Percentiles rank a stretch among this genome's conserved stretches.
Conservation (phyloP, 202 grass and related monocot species). For the Digitaria exilis region DNA sequence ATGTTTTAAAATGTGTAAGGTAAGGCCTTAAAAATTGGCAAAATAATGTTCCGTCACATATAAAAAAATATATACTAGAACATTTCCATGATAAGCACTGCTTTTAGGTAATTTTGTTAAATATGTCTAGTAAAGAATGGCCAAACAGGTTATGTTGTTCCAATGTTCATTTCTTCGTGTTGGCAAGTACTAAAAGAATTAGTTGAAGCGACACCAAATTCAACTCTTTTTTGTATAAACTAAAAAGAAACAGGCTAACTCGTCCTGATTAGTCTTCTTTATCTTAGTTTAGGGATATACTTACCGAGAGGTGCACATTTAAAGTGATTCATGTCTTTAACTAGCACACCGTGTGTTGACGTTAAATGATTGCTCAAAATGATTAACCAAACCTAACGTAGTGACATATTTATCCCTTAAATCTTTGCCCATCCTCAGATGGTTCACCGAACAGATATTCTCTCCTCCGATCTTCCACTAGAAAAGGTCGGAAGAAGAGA, state of each 20-base stretch:
- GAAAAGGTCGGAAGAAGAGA: slow-evolving; percentile 27
- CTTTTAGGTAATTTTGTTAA: not conserved
- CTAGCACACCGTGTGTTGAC: slow-evolving; percentile 21
- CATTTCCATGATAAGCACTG: not conserved
- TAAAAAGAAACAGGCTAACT: not conserved
- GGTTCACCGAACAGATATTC: slow-evolving; percentile 37
- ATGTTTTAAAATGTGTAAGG: not conserved
- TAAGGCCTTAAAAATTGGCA: not conserved
- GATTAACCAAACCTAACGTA: slow-evolving; percentile 37
- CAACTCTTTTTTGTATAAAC: not conserved
- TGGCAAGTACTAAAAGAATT: not conserved
- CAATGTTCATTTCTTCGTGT: not conserved
- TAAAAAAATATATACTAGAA: not conserved
- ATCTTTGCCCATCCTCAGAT: slow-evolving; percentile 12
- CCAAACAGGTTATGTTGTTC: not conserved
- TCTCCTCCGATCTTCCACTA: slow-evolving; percentile 22
- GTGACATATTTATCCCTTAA: not conserved
- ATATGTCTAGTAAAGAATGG: not conserved
- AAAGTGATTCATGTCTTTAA: slow-evolving; percentile 32
- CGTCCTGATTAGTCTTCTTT: not conserved
- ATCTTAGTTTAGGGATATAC: not conserved
- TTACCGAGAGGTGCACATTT: slow-evolving; percentile 22
- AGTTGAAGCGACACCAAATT: slow-evolving; percentile 2
- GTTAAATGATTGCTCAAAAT: slow-evolving; percentile 44
- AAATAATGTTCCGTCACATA: not conserved